phyloP scores from a whole-genome alignment of 2,329 filamentous ascomycete species.

The Penicillium hesseltinei region DNA sequence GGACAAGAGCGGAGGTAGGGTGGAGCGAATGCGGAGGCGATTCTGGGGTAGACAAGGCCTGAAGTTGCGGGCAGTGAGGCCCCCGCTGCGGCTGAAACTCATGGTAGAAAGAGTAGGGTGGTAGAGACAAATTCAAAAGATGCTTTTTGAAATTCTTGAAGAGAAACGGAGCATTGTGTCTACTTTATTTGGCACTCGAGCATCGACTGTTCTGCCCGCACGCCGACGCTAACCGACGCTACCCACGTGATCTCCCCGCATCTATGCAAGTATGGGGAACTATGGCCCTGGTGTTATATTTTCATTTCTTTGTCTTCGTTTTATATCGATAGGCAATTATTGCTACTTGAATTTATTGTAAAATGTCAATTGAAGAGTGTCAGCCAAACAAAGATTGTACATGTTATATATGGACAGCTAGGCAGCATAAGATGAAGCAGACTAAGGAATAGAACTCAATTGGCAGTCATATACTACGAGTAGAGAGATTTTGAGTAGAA shows the following conservation, averaged over 20 bases:
- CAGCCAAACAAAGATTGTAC: background rate
- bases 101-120: constrained; percentile 19
- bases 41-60: constrained; percentile 26
- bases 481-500: background rate
- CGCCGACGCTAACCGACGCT: constrained; percentile 26
- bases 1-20: constrained; percentile 24
- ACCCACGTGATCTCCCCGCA: constrained; percentile 26
- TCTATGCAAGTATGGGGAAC: background rate
- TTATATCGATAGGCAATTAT: background rate
- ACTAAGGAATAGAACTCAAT: background rate
- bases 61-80: constrained; percentile 29
- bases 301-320: background rate
- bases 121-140: background rate
- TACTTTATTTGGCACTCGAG: constrained; percentile 14
- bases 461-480: background rate
- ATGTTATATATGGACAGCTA: background rate
- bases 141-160: background rate
- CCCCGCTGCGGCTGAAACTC: constrained; percentile 33
- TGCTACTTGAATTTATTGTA: background rate
- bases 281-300: background rate
- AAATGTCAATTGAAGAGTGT: background rate
- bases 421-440: background rate
- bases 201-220: constrained; percentile 8
- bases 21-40: constrained; percentile 28
- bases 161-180: constrained; percentile 14